Base-by-base conservation (phyloP, 1,284 basidiomycete genomes). In the Ceratorhiza oryzae-sativae region DNA sequence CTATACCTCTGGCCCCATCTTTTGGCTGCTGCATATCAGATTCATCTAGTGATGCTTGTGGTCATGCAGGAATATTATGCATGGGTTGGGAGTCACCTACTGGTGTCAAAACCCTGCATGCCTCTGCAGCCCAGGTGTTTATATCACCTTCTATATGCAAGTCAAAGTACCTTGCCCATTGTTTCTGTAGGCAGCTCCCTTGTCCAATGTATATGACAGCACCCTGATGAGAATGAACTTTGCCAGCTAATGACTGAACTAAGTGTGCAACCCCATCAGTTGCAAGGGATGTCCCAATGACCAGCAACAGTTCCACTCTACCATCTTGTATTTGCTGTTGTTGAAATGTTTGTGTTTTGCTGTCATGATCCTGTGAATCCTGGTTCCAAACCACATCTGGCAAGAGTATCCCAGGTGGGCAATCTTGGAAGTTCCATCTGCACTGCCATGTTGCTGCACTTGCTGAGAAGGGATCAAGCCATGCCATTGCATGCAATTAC, bases 241-340 rank as follows among this genome's bases (percentile, higher is more conserved):
- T 55, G 1, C 12, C 12, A 15, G 63, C 63, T 36, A 67, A 55
- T 1, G 49, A 41, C 18, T 39, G 27, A 12, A 67, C 63, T 18
- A 67, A 42, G n/a, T 23, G 27, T 6, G 49, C 63, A 9, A 25
- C 63, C 20, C 63, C 63, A 15, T 41, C 48, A 10, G 63, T 67
- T 25, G 18, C 48, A 23, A 67, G 20, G 4, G 63, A 67, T 3
- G 63, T 67, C 12, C 63, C 63, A n/a, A 67, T 55, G 18, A 67
- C 34, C 4, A 67, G 18, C 32, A 67, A 27, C 8, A 67, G 20
- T 9, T 51, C 32, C n/a, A 36, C 63, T 6, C 2, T 3, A 9
- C 63, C 63, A 25, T 67, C 49, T 15, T 4, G 12, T 27, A 5
- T 8, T 18, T 2, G 18, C 6, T 10, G 42, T 3, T 18, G 6